Percentiles rank a stretch among this genome's conserved stretches.
These are phyloP conservation scores for Fusarium armeniacum DNA, from an alignment of 2,329 filamentous ascomycete species.

Conservation along the genomic window DNA sequence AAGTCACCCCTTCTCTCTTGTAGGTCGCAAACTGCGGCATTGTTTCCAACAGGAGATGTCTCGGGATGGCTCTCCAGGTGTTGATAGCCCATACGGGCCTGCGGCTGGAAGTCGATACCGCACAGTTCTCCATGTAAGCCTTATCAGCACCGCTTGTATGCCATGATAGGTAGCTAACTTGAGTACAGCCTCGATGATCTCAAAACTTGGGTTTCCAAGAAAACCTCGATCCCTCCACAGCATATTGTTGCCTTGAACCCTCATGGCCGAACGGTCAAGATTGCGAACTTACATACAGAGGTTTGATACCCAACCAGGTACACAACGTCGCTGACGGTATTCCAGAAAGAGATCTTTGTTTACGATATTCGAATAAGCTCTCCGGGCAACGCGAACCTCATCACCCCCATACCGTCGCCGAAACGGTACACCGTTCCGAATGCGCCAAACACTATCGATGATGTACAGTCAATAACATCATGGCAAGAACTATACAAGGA, in stretches of 20 bases:
- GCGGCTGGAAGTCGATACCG: conserved; percentile 82
- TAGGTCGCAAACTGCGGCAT: conserved; percentile 50
- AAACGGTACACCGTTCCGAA: conserved; percentile 70
- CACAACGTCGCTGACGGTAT: conserved; percentile 31
- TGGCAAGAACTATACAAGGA: conserved; percentile 91
- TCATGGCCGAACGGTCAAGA: conserved; percentile 86
- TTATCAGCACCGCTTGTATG: not conserved
- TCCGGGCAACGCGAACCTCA: conserved; percentile 59
- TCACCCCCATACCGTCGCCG: conserved; percentile 65
- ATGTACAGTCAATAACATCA: conserved; percentile 84
- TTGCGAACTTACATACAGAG: conserved; percentile 84
- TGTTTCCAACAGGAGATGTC: conserved; percentile 61
- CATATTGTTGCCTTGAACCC: conserved; percentile 90
- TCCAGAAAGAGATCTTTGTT: conserved; percentile 87
- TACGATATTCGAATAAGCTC: conserved; percentile 85
- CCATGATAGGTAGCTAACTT: conserved; percentile 29
- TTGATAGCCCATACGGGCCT: conserved; percentile 94
- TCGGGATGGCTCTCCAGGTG: conserved; percentile 88
- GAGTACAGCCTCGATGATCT: conserved; percentile 81
- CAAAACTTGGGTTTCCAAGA: conserved; percentile 82
- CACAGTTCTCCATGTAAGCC: conserved; percentile 77
- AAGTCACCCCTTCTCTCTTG: conserved; percentile 24
- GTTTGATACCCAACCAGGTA: conserved; percentile 57
- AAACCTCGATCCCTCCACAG: conserved; percentile 79
- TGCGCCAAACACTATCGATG: conserved; percentile 85